Base-by-base conservation (phyloP, 192 early-diverging fungal genomes). In the Podila minutissima region DNA sequence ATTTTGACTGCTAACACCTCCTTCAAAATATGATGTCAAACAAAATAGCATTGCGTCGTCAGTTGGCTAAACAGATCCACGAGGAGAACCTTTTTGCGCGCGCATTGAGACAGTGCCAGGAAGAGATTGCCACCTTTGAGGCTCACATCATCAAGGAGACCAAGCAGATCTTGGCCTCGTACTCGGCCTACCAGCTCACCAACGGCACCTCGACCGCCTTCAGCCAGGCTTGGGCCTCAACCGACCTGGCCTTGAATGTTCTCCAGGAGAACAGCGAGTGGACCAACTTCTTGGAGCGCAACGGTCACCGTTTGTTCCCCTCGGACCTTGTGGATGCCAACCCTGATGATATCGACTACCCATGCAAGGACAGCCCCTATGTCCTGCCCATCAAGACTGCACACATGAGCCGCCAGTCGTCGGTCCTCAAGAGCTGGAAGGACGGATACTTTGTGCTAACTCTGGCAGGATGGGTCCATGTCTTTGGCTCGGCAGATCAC, bases 391-490 rank as follows among this genome's bases (percentile, higher is more conserved):
- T 88, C 28, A 83, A 70, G 38, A 76, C 82, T 8, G 85, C 82
- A 15, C 69, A 81, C 32, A 59, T 86, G 64, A 69, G 72, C 15
- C 75, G 87, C 0, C 62, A 74, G 11, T 84, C 78, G 15, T 76
- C 82, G 9, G 82, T 88, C 3, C 66, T 85, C 29, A 85, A 83
- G 62, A 74, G 74, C 50, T 88, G 74, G 66, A 75, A 70, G 32
- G 79, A 86, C 12, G 73, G 83, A 6, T 85, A 61, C 51, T 88
- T 84, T 82, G 78, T 86, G 12, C 51, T 88, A 31, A 85, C 83
- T 6, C 75, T 59, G 51, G 81, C 72, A 19, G 84, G 84, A 2
- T 87, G 82, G 72, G 31, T 87, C 19, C 84, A 87, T 73, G 77
- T 85, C 17, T 87, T 87, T 59, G 37, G 58, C 12, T 68, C 69